Conservation (phyloP, 1,139 yeast genomes). For the Taphrina wiesneri region DNA sequence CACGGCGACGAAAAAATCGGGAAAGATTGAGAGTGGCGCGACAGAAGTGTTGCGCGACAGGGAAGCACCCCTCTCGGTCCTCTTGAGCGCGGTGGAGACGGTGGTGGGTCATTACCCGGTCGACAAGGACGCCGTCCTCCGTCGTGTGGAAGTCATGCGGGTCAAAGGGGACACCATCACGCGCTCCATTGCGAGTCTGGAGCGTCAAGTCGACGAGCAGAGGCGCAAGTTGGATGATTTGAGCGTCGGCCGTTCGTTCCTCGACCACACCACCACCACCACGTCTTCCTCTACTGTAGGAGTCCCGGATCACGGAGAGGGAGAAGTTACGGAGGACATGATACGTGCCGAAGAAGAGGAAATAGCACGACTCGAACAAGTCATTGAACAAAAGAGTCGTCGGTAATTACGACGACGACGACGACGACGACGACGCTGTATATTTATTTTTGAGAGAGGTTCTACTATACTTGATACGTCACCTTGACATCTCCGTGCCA, state of each 20-base stretch:
- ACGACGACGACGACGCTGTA: neutral
- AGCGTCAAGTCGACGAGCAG: constrained; percentile 15
- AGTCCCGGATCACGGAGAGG: neutral
- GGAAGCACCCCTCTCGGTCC: constrained; percentile 7
- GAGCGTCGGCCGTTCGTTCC: neutral
- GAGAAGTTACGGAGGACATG: constrained; percentile 21
- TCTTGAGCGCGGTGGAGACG: constrained; percentile 11
- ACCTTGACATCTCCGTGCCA: constrained; percentile 36
- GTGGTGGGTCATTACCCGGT: constrained; percentile 2
- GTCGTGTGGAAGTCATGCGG: constrained; percentile 24
- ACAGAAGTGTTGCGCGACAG: neutral
- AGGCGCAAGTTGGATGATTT: constrained; percentile 1
- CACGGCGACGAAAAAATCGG: neutral
- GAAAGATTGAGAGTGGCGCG: neutral
- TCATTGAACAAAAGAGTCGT: neutral
- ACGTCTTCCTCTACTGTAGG: neutral
- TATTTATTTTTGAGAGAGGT: neutral
- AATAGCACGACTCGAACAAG: constrained; percentile 10
- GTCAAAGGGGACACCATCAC: constrained; percentile 2
- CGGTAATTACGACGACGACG: constrained; percentile 45
- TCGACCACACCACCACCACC: neutral
- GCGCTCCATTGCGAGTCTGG: constrained; percentile 3
- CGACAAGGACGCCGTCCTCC: constrained; percentile 1
- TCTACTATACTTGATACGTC: constrained; percentile 46
- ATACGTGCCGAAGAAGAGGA: constrained; percentile 22